A percentile compares a stretch with the other conserved stretches of the same genome.
Evolutionary conservation across 2,329 filamentous ascomycete genomes (phyloP).

Genomic region (Cladosporium oxysporum): DNA sequence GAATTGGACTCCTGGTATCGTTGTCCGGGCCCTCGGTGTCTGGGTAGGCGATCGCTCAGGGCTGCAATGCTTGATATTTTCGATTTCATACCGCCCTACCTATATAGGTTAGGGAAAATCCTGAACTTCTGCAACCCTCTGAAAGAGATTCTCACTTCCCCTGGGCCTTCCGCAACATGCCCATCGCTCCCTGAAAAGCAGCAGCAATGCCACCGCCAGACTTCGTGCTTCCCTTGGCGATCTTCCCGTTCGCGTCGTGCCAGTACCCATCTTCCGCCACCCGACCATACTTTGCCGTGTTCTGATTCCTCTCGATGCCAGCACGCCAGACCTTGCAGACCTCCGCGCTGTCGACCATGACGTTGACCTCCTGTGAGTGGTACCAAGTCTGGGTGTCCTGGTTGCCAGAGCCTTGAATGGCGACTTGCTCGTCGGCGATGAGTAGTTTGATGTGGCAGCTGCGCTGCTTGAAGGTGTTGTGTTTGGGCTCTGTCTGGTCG

Average conservation of each 20-base stretch:
- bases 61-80: too few relatives aligned
- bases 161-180: background rate
- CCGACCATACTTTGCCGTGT: constrained; percentile 61
- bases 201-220: background rate
- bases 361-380: constrained; percentile 75
- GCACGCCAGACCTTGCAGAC: constrained; percentile 53
- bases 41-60: too few relatives aligned
- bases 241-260: constrained; percentile 53
- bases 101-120: too few relatives aligned
- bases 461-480: constrained; percentile 65
- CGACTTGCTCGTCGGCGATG: constrained; percentile 69
- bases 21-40: too few relatives aligned
- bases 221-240: constrained; percentile 38
- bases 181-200: background rate
- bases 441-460: constrained; percentile 78
- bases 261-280: constrained; percentile 62
- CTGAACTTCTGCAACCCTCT: too few relatives aligned
- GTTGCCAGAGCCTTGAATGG: constrained; percentile 74
- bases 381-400: constrained; percentile 81
- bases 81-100: background rate
- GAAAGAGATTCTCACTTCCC: background rate
- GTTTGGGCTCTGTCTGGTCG: constrained; percentile 68
- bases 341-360: constrained; percentile 67
- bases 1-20: too few relatives aligned
- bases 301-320: constrained; percentile 57